Percentiles rank a stretch among this genome's conserved stretches.
phyloP scores from a whole-genome alignment of 495 filamentous ascomycete genomes.

The Aspergillus biplanus region DNA sequence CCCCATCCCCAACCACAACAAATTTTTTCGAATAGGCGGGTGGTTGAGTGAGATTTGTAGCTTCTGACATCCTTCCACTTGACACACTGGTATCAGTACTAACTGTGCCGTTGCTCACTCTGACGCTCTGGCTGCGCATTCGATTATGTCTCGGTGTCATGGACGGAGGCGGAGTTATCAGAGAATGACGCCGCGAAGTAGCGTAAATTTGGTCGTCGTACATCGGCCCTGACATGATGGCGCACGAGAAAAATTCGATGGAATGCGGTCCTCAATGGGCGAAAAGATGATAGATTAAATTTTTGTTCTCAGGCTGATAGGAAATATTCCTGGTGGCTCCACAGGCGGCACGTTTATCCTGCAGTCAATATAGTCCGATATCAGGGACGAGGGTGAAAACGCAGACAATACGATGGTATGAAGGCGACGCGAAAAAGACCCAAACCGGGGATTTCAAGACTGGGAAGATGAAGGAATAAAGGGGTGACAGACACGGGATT shows the following conservation, averaged over 20 bases:
- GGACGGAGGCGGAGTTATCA: constrained; percentile 51
- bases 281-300: constrained; percentile 15
- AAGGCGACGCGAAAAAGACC: constrained; percentile 17
- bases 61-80: constrained; percentile 69
- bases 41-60: constrained; percentile 83
- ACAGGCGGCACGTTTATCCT: constrained; percentile 23
- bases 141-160: constrained; percentile 53
- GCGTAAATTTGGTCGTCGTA: constrained; percentile 56
- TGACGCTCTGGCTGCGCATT: constrained; percentile 61
- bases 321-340: constrained; percentile 26
- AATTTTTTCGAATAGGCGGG: constrained; percentile 98
- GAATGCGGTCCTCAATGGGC: constrained; percentile 25
- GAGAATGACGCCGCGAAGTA: constrained; percentile 51
- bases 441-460: constrained; percentile 14
- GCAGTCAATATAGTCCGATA: constrained; percentile 15
- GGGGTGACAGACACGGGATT: constrained; percentile 22
- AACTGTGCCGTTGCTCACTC: constrained; percentile 78
- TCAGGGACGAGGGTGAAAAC: background rate
- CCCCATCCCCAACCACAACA: constrained; percentile 96
- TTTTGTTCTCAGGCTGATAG: constrained; percentile 23
- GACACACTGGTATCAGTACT: constrained; percentile 75
- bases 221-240: constrained; percentile 50
- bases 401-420: constrained; percentile 14
- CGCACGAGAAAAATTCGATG: constrained; percentile 20
- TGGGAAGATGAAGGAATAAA: constrained; percentile 20